Evolutionary conservation across 75 land plant genomes (phyloP).

Genomic region (Picea sitchensis): DNA sequence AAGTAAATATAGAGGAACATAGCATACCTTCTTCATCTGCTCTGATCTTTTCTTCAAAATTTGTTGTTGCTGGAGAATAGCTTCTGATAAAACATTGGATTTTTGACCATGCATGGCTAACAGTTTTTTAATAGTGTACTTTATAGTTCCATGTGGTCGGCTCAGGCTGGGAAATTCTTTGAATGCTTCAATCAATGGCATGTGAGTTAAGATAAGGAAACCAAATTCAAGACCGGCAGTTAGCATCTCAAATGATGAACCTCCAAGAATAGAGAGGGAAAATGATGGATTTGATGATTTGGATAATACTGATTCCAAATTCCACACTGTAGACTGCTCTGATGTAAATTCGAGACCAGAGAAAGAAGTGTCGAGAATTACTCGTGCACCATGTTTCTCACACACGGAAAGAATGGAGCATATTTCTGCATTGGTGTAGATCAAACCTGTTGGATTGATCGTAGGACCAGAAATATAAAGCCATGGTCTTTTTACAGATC

Average conservation of each 20-base stretch:
- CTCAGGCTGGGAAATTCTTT: conserved; percentile 59
- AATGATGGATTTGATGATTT: conserved; percentile 35
- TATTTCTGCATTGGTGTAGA: conserved; percentile 76
- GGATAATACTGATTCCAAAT: conserved; percentile 42
- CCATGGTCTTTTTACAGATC: conserved; percentile 71
- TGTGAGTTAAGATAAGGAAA: conserved; percentile 51
- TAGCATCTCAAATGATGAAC: conserved; percentile 66
- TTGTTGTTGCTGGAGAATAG: conserved; percentile 43
- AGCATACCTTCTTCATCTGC: conserved; percentile 53
- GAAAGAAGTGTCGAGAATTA: conserved; percentile 88
- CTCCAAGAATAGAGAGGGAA: conserved; percentile 68
- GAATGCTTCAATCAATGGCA: conserved; percentile 51
- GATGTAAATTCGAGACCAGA: conserved; percentile 76
- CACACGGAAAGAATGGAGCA: conserved; percentile 57
- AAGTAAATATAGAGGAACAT: neutral
- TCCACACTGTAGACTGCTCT: conserved; percentile 44
- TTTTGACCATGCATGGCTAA: conserved; percentile 49
- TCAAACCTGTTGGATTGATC: conserved; percentile 75
- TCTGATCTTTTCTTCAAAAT: conserved; percentile 41
- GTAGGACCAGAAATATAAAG: conserved; percentile 92
- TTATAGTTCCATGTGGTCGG: conserved; percentile 80
- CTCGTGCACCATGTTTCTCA: conserved; percentile 62
- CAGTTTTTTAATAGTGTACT: conserved; percentile 83
- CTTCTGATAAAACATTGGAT: conserved; percentile 25
- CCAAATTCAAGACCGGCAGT: conserved; percentile 84